Base-by-base conservation (phyloP, 148 eudicot species). In the Silene latifolia region DNA sequence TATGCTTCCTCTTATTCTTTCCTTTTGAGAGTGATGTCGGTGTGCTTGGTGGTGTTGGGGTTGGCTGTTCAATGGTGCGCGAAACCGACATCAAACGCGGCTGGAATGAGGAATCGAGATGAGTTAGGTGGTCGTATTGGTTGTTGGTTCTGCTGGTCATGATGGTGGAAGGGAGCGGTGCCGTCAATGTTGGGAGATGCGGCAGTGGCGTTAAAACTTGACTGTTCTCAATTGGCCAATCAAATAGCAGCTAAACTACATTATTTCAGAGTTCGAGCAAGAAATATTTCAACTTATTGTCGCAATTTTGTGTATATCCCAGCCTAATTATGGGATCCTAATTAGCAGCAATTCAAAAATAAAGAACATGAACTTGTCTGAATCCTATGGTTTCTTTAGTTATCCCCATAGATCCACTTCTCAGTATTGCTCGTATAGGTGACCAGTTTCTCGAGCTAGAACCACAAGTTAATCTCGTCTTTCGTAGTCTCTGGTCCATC, bases 401-500 rank as follows among this genome's bases (percentile, higher is more conserved):
- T 90, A 17, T 20, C 73, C 70, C 91, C 99, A 76, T 95, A 92
- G 78, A 95, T 39, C 99, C 97, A 95, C 80, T 90, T 90, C 88
- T 90, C 97, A 27, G 90, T 53, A 42, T 92, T 92, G 86, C 87
- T 87, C 20, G 91, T 79, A 86, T 92, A 95, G 54, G 46, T 86
- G 72, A 86, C 93, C 83, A 95, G 77, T 83, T 95, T 97, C 72
- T 95, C 99, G 29, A 94, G 92, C 76, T 95, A 89, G 84, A 95
- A 92, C 99, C 97, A 95, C 60, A 92, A 76, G 58, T 75, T 83
- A 47, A 95, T 95, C 78, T 95, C 99, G 77, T 92, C 91, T 88
- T 88, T 88, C 66, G 99, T 97, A 0, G 99, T 95, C 87, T 95
- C 97, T 1, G 97, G 97, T 32, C 99, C 99, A 76, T 95, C 99